Evolutionary conservation across 345 rosid species (phyloP), one percentile per base, ranked within the genome.

Genomic region (Arabis hirsuta): DNA sequence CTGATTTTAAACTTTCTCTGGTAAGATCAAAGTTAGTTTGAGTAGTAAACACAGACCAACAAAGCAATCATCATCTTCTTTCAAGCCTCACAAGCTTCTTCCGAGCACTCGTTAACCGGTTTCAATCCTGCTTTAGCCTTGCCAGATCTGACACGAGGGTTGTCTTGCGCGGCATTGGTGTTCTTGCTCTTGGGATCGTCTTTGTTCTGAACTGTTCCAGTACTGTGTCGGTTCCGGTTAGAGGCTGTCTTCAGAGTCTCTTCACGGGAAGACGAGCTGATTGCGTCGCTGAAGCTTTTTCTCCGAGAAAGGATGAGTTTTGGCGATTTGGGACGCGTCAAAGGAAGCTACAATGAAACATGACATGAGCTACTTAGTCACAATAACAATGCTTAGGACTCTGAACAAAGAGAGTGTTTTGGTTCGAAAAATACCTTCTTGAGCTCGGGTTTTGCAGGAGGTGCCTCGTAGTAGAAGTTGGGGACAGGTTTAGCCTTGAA

Each of bases 401-500:
- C 59, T 70, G 12, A 57, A 12, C 48, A 41, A 6, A 36, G 2
- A 57, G 9, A 41, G 55, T 46, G 26, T 62, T 36, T 69, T 62
- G 1, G 63, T 51, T 67, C 0, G 3, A 59, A 27, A 1, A 12
- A 41, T 86, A 96, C 99, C 99, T 96, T 96, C 83, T 87, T 92
- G 45, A 82, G 83, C 81, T 90, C 91, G 12, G 71, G 68, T 84
- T 92, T 90, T 0, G 90, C 91, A 12, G 99, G 96, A 76, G 99
- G 95, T 1, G 78, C 82, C 70, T 92, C 97, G 14, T 96, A 86
- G 84, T 96, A 92, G 81, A 96, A 96, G 83, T 72, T 87, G 7
- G 99, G 99, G 41, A 96, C 88, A 0, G 99, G 99, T 29, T 92
- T 92, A 22, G 99, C 99, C 81, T 76, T 96, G 58, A 85, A 66